Evolutionary conservation across 257 asterid genomes (phyloP).

Genomic region (Forsythia suspensa): DNA sequence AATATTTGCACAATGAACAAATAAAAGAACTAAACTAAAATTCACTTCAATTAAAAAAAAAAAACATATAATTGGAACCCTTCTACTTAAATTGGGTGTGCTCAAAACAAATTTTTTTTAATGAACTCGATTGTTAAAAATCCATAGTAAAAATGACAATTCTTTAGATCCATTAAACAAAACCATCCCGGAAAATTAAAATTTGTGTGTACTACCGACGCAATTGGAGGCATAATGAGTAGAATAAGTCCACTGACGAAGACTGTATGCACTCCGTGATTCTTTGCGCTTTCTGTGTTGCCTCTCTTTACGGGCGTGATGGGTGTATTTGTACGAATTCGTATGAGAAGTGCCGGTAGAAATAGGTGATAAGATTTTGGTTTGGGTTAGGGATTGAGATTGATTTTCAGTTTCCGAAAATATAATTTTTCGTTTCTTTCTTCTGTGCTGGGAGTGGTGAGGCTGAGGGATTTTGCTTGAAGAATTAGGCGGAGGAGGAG

Average conservation of each 20-base stretch:
- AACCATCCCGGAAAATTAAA: not conserved
- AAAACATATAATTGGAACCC: not conserved
- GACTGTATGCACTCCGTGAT: constrained; percentile 22
- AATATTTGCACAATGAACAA: not conserved
- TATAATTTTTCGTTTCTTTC: constrained; percentile 30
- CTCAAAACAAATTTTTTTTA: not conserved
- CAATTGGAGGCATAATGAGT: constrained; percentile 44
- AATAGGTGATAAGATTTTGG: constrained; percentile 32
- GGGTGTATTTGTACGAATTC: constrained; percentile 2
- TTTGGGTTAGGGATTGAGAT: constrained; percentile 32
- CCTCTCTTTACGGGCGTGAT: constrained; percentile 1
- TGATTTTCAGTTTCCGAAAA: constrained; percentile 31
- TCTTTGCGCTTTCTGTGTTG: constrained; percentile 26
- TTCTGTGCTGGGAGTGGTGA: constrained; percentile 15
- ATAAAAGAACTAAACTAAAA: not conserved
- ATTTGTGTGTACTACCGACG: constrained; percentile 33
- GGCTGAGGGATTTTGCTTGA: constrained; percentile 18
- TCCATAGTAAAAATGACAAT: not conserved
- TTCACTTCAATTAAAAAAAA: not conserved
- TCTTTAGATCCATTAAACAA: not conserved
- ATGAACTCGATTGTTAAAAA: not conserved
- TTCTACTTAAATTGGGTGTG: not conserved
- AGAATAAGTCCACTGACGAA: constrained; percentile 71
- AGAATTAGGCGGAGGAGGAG: constrained; percentile 15
- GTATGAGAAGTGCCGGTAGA: not conserved